Evolutionary conservation across 495 filamentous ascomycete genomes (phyloP).

Genomic region (Trichoderma virens): DNA sequence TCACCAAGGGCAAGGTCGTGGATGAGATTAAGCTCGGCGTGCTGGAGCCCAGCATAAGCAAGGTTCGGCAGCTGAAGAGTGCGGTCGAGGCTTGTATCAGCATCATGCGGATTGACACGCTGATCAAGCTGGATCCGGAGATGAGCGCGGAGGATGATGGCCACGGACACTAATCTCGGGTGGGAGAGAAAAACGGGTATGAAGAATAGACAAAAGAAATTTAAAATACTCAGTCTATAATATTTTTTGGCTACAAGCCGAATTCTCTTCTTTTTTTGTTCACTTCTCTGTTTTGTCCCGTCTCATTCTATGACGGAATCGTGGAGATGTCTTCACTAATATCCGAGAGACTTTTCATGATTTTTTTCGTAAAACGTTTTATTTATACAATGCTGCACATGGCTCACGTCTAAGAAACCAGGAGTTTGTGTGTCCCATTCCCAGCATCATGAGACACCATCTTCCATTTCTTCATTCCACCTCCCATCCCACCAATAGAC

Average conservation of each 20-base stretch:
- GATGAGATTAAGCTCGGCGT: slow-evolving; percentile 93
- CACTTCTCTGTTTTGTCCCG: too few relatives aligned
- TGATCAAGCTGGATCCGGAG: slow-evolving; percentile 97
- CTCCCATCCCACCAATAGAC: not conserved
- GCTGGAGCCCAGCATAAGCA: slow-evolving; percentile 95
- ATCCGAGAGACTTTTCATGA: too few relatives aligned
- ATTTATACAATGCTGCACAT: slow-evolving; percentile 22
- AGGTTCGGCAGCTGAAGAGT: slow-evolving; percentile 96
- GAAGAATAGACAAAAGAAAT: slow-evolving; percentile 2
- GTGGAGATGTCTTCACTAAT: too few relatives aligned
- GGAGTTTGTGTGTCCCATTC: not conserved
- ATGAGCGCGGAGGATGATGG: slow-evolving; percentile 69
- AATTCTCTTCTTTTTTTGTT: slow-evolving; percentile 15
- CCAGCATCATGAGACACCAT: slow-evolving; percentile 6
- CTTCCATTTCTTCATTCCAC: not conserved
- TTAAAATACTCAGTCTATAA: not conserved
- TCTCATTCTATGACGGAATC: too few relatives aligned
- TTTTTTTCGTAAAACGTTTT: too few relatives aligned
- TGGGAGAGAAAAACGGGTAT: not conserved
- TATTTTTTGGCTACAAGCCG: not conserved
- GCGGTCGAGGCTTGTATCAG: slow-evolving; percentile 98
- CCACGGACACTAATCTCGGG: slow-evolving; percentile 52
- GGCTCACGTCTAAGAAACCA: slow-evolving; percentile 9
- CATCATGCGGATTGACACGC: slow-evolving; percentile 98
- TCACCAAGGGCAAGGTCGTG: slow-evolving; percentile 81